phyloP scores from a whole-genome alignment of 139 green algal species.

The Chlorella sp. region DNA sequence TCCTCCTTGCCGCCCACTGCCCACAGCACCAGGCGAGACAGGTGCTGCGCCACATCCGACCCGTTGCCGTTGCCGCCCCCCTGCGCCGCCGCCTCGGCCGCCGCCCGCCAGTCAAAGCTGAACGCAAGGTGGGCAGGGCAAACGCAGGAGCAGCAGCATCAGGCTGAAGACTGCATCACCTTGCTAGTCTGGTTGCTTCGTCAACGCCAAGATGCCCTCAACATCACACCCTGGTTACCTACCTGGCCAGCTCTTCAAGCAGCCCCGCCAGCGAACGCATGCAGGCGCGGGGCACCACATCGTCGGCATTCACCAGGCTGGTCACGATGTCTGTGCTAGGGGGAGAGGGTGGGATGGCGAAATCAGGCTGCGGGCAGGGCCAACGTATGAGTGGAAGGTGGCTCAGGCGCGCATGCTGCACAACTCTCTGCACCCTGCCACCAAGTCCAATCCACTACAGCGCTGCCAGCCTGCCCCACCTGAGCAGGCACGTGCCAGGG shows the following conservation, averaged over 20 bases:
- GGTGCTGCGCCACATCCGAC: background rate
- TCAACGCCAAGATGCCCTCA: too few relatives aligned
- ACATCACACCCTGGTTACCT: too few relatives aligned
- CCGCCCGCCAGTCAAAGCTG: slow-evolving; percentile 38
- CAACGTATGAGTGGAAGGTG: too few relatives aligned
- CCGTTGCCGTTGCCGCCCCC: background rate
- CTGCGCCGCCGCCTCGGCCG: background rate
- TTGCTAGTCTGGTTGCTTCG: too few relatives aligned
- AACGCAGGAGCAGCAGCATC: too few relatives aligned
- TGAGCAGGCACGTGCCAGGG: slow-evolving; percentile 24
- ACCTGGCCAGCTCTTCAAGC: slow-evolving; percentile 37
- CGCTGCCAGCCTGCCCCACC: background rate
- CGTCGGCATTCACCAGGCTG: slow-evolving; percentile 30
- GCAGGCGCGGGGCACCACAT: slow-evolving; percentile 32
- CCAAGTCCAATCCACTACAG: too few relatives aligned
- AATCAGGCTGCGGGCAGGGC: too few relatives aligned
- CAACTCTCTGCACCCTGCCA: background rate
- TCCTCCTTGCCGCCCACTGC: background rate
- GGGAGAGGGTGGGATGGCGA: background rate
- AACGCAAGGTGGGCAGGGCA: too few relatives aligned
- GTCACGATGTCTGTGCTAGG: slow-evolving; percentile 7
- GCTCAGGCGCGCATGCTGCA: too few relatives aligned
- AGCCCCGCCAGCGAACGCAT: slow-evolving; percentile 15
- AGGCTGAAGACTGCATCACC: too few relatives aligned
- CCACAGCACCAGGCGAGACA: slow-evolving; percentile 2